Evolutionary conservation across 306 rosid species (phyloP).

Genomic region (Ormosia emarginata): DNA sequence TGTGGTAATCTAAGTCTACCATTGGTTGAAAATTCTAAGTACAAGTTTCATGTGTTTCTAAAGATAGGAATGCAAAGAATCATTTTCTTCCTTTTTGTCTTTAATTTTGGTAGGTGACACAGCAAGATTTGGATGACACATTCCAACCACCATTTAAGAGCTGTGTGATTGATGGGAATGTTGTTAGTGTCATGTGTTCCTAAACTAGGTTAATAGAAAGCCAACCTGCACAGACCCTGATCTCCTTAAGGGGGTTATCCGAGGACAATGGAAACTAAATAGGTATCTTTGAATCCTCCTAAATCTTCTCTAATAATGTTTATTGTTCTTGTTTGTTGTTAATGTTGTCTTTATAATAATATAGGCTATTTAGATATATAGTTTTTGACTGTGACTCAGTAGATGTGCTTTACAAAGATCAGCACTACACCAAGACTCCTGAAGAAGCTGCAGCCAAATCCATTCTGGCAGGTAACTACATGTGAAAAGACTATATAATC

Average conservation of each 20-base stretch:
- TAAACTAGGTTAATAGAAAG: slow-evolving; percentile 88
- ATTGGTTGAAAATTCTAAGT: background rate
- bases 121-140: slow-evolving; percentile 93
- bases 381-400: slow-evolving; percentile 95
- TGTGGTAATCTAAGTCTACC: slow-evolving; percentile 43
- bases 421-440: slow-evolving; percentile 86
- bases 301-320: background rate
- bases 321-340: background rate
- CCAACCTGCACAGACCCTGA: slow-evolving; percentile 97
- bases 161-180: slow-evolving; percentile 95
- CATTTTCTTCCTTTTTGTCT: background rate
- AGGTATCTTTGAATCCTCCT: slow-evolving; percentile 53
- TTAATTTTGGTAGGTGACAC: slow-evolving; percentile 51
- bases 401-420: slow-evolving; percentile 64
- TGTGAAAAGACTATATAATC: background rate
- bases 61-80: background rate
- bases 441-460: slow-evolving; percentile 96
- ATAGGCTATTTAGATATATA: slow-evolving; percentile 62
- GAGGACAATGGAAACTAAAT: slow-evolving; percentile 88
- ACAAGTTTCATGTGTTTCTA: background rate
- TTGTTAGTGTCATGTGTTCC: slow-evolving; percentile 98
- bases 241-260: slow-evolving; percentile 72
- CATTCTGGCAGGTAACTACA: slow-evolving; percentile 65
- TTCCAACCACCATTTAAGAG: slow-evolving; percentile 95
- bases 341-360: background rate